phyloP scores from a whole-genome alignment of 106 monocot species.

The Dioscorea dumetorum region DNA sequence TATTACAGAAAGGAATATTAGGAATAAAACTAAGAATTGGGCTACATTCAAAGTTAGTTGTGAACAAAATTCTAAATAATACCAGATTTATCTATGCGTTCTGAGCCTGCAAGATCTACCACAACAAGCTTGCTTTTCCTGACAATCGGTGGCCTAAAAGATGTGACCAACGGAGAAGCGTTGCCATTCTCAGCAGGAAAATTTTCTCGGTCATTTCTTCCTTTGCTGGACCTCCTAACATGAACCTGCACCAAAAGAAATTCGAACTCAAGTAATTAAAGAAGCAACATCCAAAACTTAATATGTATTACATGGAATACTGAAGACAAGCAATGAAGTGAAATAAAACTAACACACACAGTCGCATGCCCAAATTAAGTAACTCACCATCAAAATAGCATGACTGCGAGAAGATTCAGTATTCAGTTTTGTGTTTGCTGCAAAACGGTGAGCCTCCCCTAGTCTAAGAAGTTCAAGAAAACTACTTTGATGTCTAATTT shows the following conservation, averaged over 20 bases:
- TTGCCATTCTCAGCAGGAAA: slow-evolving; percentile 67
- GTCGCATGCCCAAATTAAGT: background rate
- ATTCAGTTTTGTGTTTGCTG: slow-evolving; percentile 97
- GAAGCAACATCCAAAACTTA: no score
- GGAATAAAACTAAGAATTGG: no score
- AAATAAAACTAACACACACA: no score
- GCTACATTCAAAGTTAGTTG: no score
- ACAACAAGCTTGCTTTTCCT: slow-evolving; percentile 97
- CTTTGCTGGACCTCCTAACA: slow-evolving; percentile 73
- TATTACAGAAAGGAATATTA: no score
- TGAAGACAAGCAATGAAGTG: no score
- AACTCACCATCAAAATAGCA: slow-evolving; percentile 87
- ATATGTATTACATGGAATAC: no score
- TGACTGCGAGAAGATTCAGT: slow-evolving; percentile 99
- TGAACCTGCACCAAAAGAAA: slow-evolving; percentile 42
- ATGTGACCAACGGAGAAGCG: slow-evolving; percentile 52
- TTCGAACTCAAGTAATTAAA: no score
- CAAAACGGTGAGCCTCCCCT: slow-evolving; percentile 92
- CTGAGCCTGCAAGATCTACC: slow-evolving; percentile 96
- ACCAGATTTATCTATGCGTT: slow-evolving; percentile 98
- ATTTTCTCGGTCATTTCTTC: slow-evolving; percentile 52
- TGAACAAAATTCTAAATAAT: background rate
- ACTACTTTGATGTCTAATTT: slow-evolving; percentile 77
- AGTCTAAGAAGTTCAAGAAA: slow-evolving; percentile 85
- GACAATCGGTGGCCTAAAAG: slow-evolving; percentile 74